Evolutionary conservation across 176 grass and related monocot species (phyloP).

Genomic region (Oryza meridionalis): DNA sequence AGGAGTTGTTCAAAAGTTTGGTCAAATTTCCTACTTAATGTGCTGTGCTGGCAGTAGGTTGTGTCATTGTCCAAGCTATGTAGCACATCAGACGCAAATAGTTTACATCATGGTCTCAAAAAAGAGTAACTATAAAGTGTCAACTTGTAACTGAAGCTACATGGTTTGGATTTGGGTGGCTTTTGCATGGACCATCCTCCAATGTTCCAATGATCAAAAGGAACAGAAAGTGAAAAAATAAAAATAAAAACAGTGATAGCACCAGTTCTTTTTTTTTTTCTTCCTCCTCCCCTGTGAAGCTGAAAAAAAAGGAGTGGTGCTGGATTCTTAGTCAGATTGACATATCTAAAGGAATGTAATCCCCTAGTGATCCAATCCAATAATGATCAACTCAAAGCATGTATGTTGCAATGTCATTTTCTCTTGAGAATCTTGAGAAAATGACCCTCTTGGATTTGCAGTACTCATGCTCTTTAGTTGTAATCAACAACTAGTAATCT

Average conservation of each 20-base stretch:
- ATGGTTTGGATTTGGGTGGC: slow-evolving; percentile 13
- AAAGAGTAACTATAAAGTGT: slow-evolving; percentile 8
- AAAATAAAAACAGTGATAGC: not conserved
- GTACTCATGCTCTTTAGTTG: not conserved
- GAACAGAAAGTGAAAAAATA: not conserved
- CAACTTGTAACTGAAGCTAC: slow-evolving; percentile 29
- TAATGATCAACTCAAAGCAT: slow-evolving; percentile 11
- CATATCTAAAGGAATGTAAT: slow-evolving; percentile 28
- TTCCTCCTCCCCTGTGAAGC: not conserved
- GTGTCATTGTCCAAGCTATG: slow-evolving; percentile 31
- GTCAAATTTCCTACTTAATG: slow-evolving; percentile 32
- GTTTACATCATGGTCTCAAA: slow-evolving; percentile 5
- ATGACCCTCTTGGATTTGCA: slow-evolving; percentile 11
- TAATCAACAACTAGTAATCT: slow-evolving; percentile 15
- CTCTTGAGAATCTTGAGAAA: slow-evolving; percentile 12
- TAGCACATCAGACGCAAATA: slow-evolving; percentile 31
- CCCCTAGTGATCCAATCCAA: slow-evolving; percentile 1
- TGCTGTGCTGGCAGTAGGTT: slow-evolving; percentile 2
- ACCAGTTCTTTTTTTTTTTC: not conserved
- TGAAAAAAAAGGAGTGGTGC: not conserved
- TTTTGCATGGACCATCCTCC: slow-evolving; percentile 34
- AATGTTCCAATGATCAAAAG: slow-evolving; percentile 19
- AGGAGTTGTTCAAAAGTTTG: slow-evolving; percentile 15
- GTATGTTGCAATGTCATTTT: slow-evolving; percentile 26
- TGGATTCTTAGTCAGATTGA: slow-evolving; percentile 14